Evolutionary conservation across 179 eudicot genomes (phyloP), one percentile per base, ranked within the genome.

Genomic region (Amaranthus tricolor): DNA sequence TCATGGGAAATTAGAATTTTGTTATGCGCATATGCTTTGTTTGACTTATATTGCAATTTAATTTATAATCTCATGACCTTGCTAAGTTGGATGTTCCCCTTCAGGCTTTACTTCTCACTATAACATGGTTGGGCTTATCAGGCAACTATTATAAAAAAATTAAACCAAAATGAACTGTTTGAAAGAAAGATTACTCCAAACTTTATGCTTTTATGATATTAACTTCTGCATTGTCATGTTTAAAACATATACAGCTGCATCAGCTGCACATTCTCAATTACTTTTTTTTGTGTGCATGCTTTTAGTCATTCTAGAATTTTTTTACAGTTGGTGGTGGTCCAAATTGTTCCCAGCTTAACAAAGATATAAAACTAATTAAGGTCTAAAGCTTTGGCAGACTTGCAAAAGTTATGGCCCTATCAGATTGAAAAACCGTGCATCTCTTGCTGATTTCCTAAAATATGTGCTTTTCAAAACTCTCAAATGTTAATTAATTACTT

Each of bases 151-250:
- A 15, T 63, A 43, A 43, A 63, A 63, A 5, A 40, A 40, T 7
- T 40, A 13, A 61, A 24, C 49, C 67, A 63, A 43, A 14, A 10
- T 6, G 50, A 62, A 62, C 47, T 15, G 16, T 40, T 44, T 74
- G 54, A 47, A 61, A 56, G 70, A 66, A 24, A 56, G 66, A 19
- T 31, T 47, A 55, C 50, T 57, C 24, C 58, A 74, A 54, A 56
- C 11, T 57, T 12, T 43, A 11, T 24, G 31, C 17, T 61, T 61
- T 20, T 61, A 10, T 7, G 9, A 6, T 62, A 6, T 1, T 47
- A 54, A 62, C 49, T 62, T 62, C 17, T 62, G 67, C 5, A 14
- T 9, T 15, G 20, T 63, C 48, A 63, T 63, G 49, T 63, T 43
- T 15, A 43, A 2, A 6, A 63, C 49, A 6, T 40, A 43, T 31